phyloP scores from a whole-genome alignment of 768 basidiomycete genomes.

The Boletus rubroflammeus region DNA sequence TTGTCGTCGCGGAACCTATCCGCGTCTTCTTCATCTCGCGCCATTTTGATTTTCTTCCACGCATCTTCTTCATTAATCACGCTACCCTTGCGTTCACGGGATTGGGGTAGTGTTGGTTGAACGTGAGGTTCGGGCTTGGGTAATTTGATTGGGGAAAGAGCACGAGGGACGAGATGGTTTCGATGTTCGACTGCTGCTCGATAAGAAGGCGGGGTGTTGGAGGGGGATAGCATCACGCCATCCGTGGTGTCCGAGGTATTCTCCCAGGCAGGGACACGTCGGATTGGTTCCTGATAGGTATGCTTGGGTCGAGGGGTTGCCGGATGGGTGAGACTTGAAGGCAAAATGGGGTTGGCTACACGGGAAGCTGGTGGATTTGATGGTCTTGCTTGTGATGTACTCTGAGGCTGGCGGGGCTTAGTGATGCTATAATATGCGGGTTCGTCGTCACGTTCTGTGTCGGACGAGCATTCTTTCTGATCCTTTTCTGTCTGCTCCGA shows the following conservation, averaged over 20 bases:
- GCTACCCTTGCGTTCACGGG: conserved; percentile 43
- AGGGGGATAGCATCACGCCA: conserved; percentile 29
- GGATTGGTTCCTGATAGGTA: conserved; percentile 7
- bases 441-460: conserved; percentile 24
- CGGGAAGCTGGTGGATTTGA: conserved; percentile 10
- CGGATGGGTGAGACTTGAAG: conserved; percentile 26
- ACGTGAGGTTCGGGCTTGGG: conserved; percentile 20
- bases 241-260: conserved; percentile 37
- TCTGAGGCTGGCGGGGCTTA: conserved; percentile 7
- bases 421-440: conserved; percentile 4
- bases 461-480: conserved; percentile 7
- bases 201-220: conserved; percentile 50
- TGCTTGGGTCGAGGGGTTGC: conserved; percentile 29
- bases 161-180: conserved; percentile 11
- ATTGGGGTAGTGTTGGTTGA: conserved; percentile 17
- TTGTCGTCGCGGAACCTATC: conserved; percentile 62
- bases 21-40: conserved; percentile 67
- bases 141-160: conserved; percentile 32
- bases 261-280: conserved; percentile 31
- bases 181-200: conserved; percentile 34
- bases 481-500: conserved; percentile 16
- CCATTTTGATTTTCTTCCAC: conserved; percentile 73
- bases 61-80: conserved; percentile 68
- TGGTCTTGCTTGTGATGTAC: conserved; percentile 7
- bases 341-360: conserved; percentile 24